Conservation (phyloP, 148 eudicot species). For the Rhododendron kiyosumense region DNA sequence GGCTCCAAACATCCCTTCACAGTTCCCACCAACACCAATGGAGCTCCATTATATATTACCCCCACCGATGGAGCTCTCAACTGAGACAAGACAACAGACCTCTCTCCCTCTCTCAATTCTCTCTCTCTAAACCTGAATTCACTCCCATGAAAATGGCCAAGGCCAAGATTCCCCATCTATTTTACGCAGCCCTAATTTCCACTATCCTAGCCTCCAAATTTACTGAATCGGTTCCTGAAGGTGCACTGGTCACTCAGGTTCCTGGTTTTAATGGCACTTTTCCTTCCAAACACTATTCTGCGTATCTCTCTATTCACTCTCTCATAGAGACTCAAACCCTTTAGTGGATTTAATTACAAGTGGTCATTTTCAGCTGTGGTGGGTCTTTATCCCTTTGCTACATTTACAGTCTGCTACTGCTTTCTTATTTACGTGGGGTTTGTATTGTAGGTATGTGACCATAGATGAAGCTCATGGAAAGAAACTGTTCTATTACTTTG, state of each 20-base stretch:
- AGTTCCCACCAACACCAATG: no score
- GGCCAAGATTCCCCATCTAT: background rate
- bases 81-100: background rate
- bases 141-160: background rate
- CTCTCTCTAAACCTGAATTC: background rate
- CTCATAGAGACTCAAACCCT: background rate
- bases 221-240: conserved; percentile 62
- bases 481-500: conserved; percentile 70
- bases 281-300: conserved; percentile 83
- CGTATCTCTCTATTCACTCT: conserved; percentile 31
- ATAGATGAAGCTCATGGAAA: conserved; percentile 66
- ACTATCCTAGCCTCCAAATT: background rate
- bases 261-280: conserved; percentile 84
- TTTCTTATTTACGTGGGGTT: background rate
- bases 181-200: background rate
- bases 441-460: conserved; percentile 68
- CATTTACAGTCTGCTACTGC: no score
- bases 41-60: background rate
- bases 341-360: background rate
- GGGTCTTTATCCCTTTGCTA: background rate
- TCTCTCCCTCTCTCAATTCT: background rate
- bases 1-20: no score
- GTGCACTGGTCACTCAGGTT: conserved; percentile 52
- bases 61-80: background rate
- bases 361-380: background rate